These are phyloP conservation scores for Lactifluus volemus DNA, from an alignment of 768 basidiomycete genomes.

Conservation along the genomic window DNA sequence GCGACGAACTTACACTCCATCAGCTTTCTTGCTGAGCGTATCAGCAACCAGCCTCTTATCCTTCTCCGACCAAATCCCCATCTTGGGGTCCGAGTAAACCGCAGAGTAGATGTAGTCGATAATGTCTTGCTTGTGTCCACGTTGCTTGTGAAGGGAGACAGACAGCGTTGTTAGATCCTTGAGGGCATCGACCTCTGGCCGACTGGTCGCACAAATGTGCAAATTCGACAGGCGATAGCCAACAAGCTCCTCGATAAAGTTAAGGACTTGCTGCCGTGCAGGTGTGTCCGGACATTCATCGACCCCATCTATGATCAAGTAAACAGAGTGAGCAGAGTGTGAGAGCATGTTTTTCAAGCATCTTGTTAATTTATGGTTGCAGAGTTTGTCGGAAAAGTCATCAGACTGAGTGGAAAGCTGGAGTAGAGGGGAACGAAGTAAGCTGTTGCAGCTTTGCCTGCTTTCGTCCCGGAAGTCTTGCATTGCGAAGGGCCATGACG, in stretches of 20 bases:
- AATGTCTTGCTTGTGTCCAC: too few relatives aligned
- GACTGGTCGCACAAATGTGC: not conserved
- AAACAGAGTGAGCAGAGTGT: not conserved
- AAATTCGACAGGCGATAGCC: not conserved
- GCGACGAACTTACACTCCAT: too few relatives aligned
- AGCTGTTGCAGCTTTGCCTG: not conserved
- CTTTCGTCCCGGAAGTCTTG: not conserved
- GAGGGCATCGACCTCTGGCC: too few relatives aligned
- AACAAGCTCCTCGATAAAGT: not conserved
- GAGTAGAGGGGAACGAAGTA: not conserved
- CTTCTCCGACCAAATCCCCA: too few relatives aligned
- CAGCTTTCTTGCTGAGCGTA: too few relatives aligned
- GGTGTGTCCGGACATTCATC: not conserved
- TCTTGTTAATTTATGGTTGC: not conserved
- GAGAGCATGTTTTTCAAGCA: not conserved
- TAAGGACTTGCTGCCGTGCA: not conserved
- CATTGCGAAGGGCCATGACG: too few relatives aligned
- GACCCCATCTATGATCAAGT: not conserved
- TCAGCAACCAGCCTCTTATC: too few relatives aligned
- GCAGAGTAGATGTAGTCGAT: too few relatives aligned
- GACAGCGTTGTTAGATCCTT: too few relatives aligned
- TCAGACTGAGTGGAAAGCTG: not conserved
- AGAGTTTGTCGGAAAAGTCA: not conserved
- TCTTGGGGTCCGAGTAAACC: too few relatives aligned
- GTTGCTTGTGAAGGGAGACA: too few relatives aligned